Conservation (phyloP, 1,284 basidiomycete species). For the Cutaneotrichosporon dermatis region DNA sequence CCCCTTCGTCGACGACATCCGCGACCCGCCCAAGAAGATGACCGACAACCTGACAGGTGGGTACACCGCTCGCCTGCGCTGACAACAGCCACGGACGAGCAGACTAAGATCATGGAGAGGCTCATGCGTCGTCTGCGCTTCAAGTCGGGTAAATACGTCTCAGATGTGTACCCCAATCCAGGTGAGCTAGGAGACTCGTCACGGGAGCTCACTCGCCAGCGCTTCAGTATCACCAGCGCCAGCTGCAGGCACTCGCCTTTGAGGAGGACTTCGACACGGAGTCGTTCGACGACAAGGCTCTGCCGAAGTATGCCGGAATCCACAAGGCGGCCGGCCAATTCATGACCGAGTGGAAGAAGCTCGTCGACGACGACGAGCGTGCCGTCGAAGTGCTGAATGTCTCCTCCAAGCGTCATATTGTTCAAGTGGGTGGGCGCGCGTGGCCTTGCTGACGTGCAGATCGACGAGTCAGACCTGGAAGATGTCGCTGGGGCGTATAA, state of each 20-base stretch:
- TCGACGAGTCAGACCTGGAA: constrained; percentile 61
- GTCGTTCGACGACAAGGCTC: constrained; percentile 70
- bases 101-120: constrained; percentile 63
- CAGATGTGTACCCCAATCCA: constrained; percentile 89
- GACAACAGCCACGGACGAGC: constrained; percentile 60
- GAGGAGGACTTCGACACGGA: constrained; percentile 75
- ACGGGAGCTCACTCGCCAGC: constrained; percentile 26
- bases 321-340: constrained; percentile 74
- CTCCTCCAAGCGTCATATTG: constrained; percentile 22
- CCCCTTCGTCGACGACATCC: constrained; percentile 91
- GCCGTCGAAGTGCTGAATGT: constrained; percentile 41
- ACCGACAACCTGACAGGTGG: constrained; percentile 53
- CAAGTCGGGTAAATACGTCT: constrained; percentile 73
- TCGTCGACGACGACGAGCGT: constrained; percentile 62
- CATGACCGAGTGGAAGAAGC: constrained; percentile 69
- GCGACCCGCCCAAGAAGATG: constrained; percentile 59
- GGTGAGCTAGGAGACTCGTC: constrained; percentile 54
- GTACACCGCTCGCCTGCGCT: constrained; percentile 49
- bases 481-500: constrained; percentile 65
- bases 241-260: constrained; percentile 86
- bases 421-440: constrained; percentile 12
- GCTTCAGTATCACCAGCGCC: constrained; percentile 79
- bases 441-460: constrained; percentile 50
- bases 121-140: constrained; percentile 76
- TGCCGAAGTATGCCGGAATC: constrained; percentile 72